These are phyloP conservation scores for Begonia fuchsioides DNA, from an alignment of 306 rosid genomes.

Conservation along the genomic window DNA sequence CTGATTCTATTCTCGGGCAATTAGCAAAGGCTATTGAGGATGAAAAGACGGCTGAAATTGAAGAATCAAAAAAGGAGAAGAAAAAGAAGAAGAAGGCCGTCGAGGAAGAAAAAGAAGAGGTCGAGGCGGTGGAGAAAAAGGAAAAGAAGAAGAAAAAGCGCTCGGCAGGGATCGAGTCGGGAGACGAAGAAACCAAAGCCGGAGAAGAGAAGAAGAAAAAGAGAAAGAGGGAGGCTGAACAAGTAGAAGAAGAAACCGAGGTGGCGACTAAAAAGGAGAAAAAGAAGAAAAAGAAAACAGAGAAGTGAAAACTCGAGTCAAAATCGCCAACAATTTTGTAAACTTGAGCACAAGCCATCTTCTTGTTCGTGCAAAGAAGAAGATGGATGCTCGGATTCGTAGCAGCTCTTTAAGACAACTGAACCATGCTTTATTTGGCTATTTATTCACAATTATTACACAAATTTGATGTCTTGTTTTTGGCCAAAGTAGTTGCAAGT, in stretches of 20 bases:
- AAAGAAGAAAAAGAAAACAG: slow-evolving; percentile 39
- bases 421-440: too few species aligned
- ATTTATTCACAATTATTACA: too few species aligned
- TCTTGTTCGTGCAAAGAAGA: neutral
- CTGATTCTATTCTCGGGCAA: slow-evolving; percentile 52
- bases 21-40: slow-evolving; percentile 8
- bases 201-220: slow-evolving; percentile 32
- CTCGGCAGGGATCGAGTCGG: slow-evolving; percentile 22
- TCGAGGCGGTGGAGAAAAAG: slow-evolving; percentile 20
- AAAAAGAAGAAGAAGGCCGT: slow-evolving; percentile 36
- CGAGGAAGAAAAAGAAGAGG: slow-evolving; percentile 17
- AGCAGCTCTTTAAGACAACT: too few species aligned
- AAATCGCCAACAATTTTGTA: slow-evolving; percentile 21
- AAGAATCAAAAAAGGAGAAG: slow-evolving; percentile 35
- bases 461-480: too few species aligned
- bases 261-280: slow-evolving; percentile 35
- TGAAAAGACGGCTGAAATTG: slow-evolving; percentile 11
- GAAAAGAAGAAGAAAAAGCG: slow-evolving; percentile 45
- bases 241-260: slow-evolving; percentile 36
- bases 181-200: neutral
- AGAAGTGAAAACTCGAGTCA: too few species aligned
- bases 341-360: neutral
- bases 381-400: too few species aligned
- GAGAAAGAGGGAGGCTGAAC: slow-evolving; percentile 32
- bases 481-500: too few species aligned